These are phyloP conservation scores for Xylaria scruposa DNA, from an alignment of 495 filamentous ascomycete genomes.

Conservation along the genomic window DNA sequence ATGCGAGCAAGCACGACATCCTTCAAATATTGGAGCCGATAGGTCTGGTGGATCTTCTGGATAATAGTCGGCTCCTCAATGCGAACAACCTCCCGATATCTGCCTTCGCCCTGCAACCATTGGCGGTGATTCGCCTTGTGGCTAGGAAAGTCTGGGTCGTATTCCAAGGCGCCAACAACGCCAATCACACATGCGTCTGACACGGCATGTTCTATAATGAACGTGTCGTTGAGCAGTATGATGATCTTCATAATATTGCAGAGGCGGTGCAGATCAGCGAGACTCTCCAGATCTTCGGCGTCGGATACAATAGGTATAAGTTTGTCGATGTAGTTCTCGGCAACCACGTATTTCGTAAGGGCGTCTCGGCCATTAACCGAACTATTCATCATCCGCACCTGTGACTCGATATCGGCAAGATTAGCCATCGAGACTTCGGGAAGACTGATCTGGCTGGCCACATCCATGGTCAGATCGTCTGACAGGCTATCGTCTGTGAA, in stretches of 20 bases:
- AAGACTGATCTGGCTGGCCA: conserved; percentile 69
- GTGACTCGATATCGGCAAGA: conserved; percentile 79
- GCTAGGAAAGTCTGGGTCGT: conserved; percentile 97
- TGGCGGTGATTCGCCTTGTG: conserved; percentile 98
- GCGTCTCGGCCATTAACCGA: conserved; percentile 81
- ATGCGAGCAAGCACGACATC: conserved; percentile 97
- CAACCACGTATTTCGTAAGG: conserved; percentile 85
- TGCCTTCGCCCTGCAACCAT: conserved; percentile 85
- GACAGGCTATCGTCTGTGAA: conserved; percentile 85
- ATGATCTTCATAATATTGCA: conserved; percentile 99
- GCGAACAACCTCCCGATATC: conserved; percentile 94
- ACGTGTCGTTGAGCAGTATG: conserved; percentile 90
- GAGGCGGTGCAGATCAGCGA: conserved; percentile 82
- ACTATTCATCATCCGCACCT: conserved; percentile 76
- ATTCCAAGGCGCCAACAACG: conserved; percentile 95
- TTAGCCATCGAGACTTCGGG: conserved; percentile 80
- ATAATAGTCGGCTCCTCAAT: conserved; percentile 82
- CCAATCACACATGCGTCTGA: conserved; percentile 88
- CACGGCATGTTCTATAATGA: conserved; percentile 92
- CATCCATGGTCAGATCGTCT: conserved; percentile 78
- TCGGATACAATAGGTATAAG: conserved; percentile 81
- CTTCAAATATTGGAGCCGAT: conserved; percentile 96
- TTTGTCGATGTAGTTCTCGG: conserved; percentile 85
- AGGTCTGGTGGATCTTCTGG: conserved; percentile 94
- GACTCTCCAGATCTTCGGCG: conserved; percentile 89